Base-by-base conservation (phyloP, 1,284 basidiomycete genomes). In the Caloboletus firmus region DNA sequence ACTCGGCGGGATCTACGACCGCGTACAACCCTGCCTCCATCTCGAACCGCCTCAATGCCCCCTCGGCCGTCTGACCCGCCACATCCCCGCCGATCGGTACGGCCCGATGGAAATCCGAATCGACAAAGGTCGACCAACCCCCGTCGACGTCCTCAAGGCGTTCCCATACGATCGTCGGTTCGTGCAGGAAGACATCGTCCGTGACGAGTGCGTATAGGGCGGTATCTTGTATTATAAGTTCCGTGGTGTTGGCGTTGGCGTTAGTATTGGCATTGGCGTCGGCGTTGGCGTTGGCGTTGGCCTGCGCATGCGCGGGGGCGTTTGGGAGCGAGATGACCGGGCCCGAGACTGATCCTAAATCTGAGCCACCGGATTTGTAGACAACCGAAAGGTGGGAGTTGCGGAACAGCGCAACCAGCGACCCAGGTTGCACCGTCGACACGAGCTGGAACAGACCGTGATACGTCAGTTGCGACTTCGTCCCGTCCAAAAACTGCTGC, bases 321-420 rank as follows among this genome's bases (percentile, higher is more conserved):
- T 40, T 35, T 8, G 57, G 5, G 15, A 13, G 11, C 24, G 55
- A n/a, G 13, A n/a, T 13, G 53, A 24, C 4, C 3, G 37, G 11
- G 12, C 37, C 37, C 7, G n/a, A 18, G 37, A 3, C 39, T 17
- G 39, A 22, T 11, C 36, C 17, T 20, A 31, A 17, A 2, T 4
- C 18, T 20, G 36, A 34, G 5, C 53, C 58, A 0, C 45, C 43
- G 2, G 78, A 76, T 63, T 88, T 91, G 77, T 93, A 91, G 0
- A 97, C 75, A 5, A 95, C 93, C 0, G 89, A 87, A 11, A 97
- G 83, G 64, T 96, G 94, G 0, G 91, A 92, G 72, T 87, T 93
- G 54, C 94, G 85, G 78, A 95, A 96, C 53, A 95, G 81, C 2
- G 91, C 88, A 26, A 85, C 84, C 26, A 91, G 82, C 4, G 82